A percentile compares a stretch with the other conserved stretches of the same genome.
Conservation (phyloP, 2,329 filamentous ascomycete species). For the Emergomyces orientalis region DNA sequence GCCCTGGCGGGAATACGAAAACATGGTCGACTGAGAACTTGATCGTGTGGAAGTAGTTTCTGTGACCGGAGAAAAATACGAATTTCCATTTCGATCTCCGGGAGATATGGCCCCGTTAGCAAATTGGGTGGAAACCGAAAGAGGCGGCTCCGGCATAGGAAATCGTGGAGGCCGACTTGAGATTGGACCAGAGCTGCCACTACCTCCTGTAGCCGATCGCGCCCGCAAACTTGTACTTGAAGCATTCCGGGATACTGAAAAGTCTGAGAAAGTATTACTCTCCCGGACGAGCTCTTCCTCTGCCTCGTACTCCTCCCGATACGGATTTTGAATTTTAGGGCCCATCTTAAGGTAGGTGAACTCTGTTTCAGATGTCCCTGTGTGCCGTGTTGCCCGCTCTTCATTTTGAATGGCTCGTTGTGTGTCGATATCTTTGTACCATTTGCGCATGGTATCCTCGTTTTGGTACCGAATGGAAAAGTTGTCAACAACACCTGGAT, state of each 20-base stretch:
- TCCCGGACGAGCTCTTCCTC: conserved; percentile 42
- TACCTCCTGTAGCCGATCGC: conserved; percentile 62
- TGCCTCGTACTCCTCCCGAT: conserved; percentile 52
- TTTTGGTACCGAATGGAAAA: conserved; percentile 90
- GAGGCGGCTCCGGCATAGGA: conserved; percentile 52
- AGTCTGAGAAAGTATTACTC: conserved; percentile 37
- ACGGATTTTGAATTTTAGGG: conserved; percentile 69
- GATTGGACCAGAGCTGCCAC: conserved; percentile 31
- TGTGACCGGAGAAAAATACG: conserved; percentile 82
- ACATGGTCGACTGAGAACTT: conserved; percentile 53
- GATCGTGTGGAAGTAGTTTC: conserved; percentile 55
- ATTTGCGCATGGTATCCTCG: conserved; percentile 88
- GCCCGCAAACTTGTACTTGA: conserved; percentile 67
- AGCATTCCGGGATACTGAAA: conserved; percentile 54
- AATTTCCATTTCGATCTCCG: conserved; percentile 56
- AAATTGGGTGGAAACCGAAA: conserved; percentile 61
- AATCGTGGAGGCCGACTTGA: conserved; percentile 58
- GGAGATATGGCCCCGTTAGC: conserved; percentile 49
- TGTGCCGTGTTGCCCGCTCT: conserved; percentile 43
- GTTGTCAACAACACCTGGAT: conserved; percentile 83
- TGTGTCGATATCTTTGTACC: conserved; percentile 67
- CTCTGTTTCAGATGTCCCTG: conserved; percentile 54
- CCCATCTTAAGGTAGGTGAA: conserved; percentile 72
- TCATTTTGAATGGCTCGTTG: conserved; percentile 56
- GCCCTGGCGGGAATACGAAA: conserved; percentile 66